These are phyloP conservation scores for Trichoderma afroharzianum DNA, from an alignment of 2,329 filamentous ascomycete genomes.

Conservation along the genomic window DNA sequence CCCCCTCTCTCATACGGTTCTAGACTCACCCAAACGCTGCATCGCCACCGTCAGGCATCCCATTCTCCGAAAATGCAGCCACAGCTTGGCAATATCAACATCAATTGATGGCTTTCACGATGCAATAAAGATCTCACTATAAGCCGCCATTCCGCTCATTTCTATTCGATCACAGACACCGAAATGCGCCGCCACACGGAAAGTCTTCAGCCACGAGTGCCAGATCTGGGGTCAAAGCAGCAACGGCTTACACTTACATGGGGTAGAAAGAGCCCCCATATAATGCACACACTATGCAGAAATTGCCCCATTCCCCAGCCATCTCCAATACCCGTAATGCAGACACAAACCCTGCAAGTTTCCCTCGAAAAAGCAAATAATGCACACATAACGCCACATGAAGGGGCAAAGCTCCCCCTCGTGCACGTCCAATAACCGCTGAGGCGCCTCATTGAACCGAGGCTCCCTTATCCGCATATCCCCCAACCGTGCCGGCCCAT, in stretches of 20 bases:
- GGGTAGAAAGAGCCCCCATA: background rate
- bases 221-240: background rate
- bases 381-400: constrained; percentile 3
- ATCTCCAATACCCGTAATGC: background rate
- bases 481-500: constrained; percentile 1
- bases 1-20: background rate
- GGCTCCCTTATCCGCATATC: constrained; percentile 5
- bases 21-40: background rate
- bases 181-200: background rate
- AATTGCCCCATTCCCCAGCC: constrained; percentile 3
- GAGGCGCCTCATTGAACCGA: background rate
- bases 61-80: background rate
- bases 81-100: background rate
- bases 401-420: background rate
- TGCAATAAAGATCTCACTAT: background rate
- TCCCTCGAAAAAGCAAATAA: background rate
- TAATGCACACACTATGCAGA: background rate
- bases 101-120: background rate
- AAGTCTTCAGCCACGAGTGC: background rate
- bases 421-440: background rate
- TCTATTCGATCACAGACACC: background rate
- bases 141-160: background rate
- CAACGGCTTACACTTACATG: background rate
- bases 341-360: background rate
- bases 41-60: background rate